Evolutionary conservation across 2,329 filamentous ascomycete genomes (phyloP).

Genomic region (Coniochaeta prunicola): DNA sequence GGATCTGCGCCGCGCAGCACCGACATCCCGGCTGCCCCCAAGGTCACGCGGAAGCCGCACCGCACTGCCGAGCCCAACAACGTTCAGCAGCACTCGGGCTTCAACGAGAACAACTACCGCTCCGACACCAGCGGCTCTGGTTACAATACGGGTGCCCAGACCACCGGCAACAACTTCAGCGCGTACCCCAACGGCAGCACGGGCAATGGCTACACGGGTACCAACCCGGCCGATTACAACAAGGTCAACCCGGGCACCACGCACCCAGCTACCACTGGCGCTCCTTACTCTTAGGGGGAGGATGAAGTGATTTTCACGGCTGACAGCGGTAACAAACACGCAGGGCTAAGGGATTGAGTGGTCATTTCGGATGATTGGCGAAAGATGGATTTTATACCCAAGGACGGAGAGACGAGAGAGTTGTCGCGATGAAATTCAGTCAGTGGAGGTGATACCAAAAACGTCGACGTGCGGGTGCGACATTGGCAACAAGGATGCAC

Average conservation of each 20-base stretch:
- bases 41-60: slow-evolving; percentile 41
- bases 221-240: slow-evolving; percentile 1
- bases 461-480: neutral
- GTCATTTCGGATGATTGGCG: neutral
- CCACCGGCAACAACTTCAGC: neutral
- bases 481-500: neutral
- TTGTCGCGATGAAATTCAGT: neutral
- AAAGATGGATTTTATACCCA: slow-evolving; percentile 1
- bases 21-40: slow-evolving; percentile 58
- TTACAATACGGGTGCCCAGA: neutral
- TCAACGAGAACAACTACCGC: neutral
- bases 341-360: neutral
- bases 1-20: slow-evolving; percentile 67
- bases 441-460: neutral
- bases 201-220: neutral
- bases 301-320: neutral
- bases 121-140: neutral
- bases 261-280: neutral
- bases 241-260: neutral
- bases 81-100: slow-evolving; percentile 1
- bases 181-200: neutral
- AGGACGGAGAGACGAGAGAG: neutral
- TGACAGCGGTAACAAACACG: neutral
- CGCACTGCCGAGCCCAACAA: slow-evolving; percentile 4
- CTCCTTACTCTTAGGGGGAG: slow-evolving; percentile 1